Conservation (phyloP, 148 eudicot genomes). For the Dianthus caryophyllus region DNA sequence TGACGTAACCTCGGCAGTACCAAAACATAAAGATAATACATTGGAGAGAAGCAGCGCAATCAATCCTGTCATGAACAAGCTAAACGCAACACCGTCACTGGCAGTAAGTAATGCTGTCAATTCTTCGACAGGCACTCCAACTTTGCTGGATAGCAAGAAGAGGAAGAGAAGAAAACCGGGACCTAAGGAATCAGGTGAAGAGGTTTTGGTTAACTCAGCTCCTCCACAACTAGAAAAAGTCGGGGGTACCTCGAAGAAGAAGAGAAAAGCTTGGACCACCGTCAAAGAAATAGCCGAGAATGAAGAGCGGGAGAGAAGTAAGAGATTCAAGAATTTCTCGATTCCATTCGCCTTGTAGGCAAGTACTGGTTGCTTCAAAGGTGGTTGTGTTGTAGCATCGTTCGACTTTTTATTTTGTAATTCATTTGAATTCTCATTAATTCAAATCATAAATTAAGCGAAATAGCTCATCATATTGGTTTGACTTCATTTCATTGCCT, state of each 20-base stretch:
- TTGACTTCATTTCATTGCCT: too few species aligned
- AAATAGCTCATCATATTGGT: too few species aligned
- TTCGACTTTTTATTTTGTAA: too few species aligned
- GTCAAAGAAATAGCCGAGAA: slow-evolving; percentile 71
- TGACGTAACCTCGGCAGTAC: slow-evolving; percentile 7
- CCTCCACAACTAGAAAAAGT: slow-evolving; percentile 29
- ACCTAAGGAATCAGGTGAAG: slow-evolving; percentile 37
- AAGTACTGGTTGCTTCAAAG: not conserved
- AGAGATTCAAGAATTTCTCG: slow-evolving; percentile 33
- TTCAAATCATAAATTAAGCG: too few species aligned
- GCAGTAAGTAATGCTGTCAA: slow-evolving; percentile 12
- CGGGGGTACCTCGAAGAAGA: slow-evolving; percentile 33
- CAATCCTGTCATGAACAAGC: not conserved
- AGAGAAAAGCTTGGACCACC: slow-evolving; percentile 68
- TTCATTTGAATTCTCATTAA: too few species aligned
- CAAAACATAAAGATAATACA: slow-evolving; percentile 9
- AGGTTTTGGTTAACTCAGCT: slow-evolving; percentile 27
- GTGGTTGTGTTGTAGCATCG: too few species aligned
- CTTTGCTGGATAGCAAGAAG: slow-evolving; percentile 52
- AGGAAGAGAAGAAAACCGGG: slow-evolving; percentile 52
- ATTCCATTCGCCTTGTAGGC: slow-evolving; percentile 49
- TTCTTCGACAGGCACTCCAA: slow-evolving; percentile 17
- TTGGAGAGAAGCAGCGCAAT: slow-evolving; percentile 16
- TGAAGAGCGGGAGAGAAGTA: slow-evolving; percentile 33
- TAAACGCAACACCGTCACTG: slow-evolving; percentile 26